Evolutionary conservation across 2,329 filamentous ascomycete genomes (phyloP).

Genomic region (Fusarium secorum): DNA sequence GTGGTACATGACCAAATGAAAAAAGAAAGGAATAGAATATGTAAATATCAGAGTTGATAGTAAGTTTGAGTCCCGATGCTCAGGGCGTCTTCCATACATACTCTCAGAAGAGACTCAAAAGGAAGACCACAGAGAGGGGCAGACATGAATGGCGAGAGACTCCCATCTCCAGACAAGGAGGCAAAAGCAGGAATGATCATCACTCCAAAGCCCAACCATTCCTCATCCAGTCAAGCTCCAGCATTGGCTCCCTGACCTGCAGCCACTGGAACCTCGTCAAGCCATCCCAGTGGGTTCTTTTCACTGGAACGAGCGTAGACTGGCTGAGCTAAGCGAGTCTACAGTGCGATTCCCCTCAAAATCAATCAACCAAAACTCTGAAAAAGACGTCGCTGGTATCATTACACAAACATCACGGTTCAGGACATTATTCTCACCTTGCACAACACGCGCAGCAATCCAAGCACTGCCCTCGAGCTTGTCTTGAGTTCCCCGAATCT

Average conservation of each 20-base stretch:
- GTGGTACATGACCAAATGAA: background rate
- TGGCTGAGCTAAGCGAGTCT: slow-evolving; percentile 35
- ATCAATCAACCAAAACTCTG: background rate
- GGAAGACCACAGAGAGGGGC: slow-evolving; percentile 27
- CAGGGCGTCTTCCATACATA: background rate
- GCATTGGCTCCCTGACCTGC: slow-evolving; percentile 25
- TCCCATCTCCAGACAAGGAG: slow-evolving; percentile 19
- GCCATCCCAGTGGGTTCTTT: slow-evolving; percentile 20
- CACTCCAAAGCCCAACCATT: background rate
- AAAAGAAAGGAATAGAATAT: too few relatives aligned
- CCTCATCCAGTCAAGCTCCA: background rate
- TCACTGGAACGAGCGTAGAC: slow-evolving; percentile 16
- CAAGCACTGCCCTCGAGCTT: slow-evolving; percentile 13
- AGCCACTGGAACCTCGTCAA: slow-evolving; percentile 32
- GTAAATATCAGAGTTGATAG: background rate
- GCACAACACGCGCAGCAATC: slow-evolving; percentile 18
- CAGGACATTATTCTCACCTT: slow-evolving; percentile 17
- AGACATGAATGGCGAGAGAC: slow-evolving; percentile 24
- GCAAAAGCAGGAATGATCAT: slow-evolving; percentile 26
- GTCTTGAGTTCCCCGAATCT: slow-evolving; percentile 24
- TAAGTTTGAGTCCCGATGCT: background rate
- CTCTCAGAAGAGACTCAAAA: background rate
- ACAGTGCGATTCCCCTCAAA: slow-evolving; percentile 18
- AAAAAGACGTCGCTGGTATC: background rate
- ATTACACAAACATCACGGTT: slow-evolving; percentile 24